Conservation (phyloP, 176 grass and related monocot genomes). For the Chrysopogon serrulatus region DNA sequence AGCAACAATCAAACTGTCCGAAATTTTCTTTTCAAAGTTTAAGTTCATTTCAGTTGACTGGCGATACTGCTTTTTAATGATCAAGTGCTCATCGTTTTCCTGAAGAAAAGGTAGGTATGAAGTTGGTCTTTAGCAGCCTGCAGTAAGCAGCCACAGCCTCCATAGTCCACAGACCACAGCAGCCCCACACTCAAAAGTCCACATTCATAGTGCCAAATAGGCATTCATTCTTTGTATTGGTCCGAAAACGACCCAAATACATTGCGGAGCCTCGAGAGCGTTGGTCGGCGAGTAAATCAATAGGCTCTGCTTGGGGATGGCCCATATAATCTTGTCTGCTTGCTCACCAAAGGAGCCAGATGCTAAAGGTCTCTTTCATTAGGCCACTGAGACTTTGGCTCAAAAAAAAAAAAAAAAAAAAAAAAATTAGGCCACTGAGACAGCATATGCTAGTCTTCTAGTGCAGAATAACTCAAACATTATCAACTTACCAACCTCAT, state of each 20-base stretch:
- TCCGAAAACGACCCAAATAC: conserved; percentile 4
- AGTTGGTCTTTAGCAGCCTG: conserved; percentile 36
- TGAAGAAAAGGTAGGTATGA: not conserved
- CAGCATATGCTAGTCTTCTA: not conserved
- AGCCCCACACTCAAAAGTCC: conserved; percentile 7
- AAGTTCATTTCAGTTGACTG: not conserved
- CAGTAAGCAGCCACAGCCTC: not conserved
- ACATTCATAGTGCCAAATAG: not conserved
- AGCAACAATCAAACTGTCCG: not conserved
- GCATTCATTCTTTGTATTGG: not conserved
- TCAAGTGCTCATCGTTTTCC: not conserved
- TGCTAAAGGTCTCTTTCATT: not conserved
- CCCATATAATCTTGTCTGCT: conserved; percentile 12
- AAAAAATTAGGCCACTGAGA: no score
- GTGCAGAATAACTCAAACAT: not conserved
- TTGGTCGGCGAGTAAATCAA: not conserved
- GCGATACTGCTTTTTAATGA: not conserved
- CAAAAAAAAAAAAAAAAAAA: no score
- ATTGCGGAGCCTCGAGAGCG: not conserved
- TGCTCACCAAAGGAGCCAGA: not conserved
- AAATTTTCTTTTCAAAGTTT: not conserved
- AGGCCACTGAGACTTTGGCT: no score
- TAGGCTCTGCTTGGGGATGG: conserved; percentile 15
- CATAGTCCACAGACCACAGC: not conserved
- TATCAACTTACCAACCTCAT: not conserved